These are phyloP conservation scores for Durusdinium trenchii DNA, from an alignment of 73 alveolate species.

Conservation along the genomic window DNA sequence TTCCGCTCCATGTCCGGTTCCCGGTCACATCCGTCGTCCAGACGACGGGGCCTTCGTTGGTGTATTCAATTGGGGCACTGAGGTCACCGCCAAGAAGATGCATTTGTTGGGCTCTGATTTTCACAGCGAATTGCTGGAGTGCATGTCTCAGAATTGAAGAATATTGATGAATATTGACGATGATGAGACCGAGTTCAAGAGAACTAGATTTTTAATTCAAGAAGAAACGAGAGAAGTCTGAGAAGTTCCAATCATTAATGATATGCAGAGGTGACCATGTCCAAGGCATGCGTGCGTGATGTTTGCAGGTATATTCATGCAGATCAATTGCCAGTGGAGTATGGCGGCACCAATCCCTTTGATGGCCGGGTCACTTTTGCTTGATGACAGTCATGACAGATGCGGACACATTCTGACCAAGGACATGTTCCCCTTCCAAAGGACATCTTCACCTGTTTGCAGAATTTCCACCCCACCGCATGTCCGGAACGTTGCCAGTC, in stretches of 20 bases:
- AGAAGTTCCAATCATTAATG: neutral
- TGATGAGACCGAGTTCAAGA: no score
- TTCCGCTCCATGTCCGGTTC: neutral
- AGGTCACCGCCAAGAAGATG: conserved; percentile 89
- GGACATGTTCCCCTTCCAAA: neutral
- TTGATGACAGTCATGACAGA: neutral
- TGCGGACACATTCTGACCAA: neutral
- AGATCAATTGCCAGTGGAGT: conserved; percentile 70
- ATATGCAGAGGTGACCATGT: neutral
- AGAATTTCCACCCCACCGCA: neutral
- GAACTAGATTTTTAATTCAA: no score
- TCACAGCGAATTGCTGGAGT: conserved; percentile 48
- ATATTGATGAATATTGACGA: no score
- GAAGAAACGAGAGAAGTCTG: no score
- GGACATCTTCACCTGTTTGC: neutral
- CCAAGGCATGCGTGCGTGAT: neutral
- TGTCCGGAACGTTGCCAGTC: neutral
- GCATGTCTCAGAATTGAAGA: neutral
- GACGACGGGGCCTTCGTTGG: neutral
- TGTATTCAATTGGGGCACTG: neutral
- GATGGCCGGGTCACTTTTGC: neutral
- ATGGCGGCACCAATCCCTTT: conserved; percentile 77
- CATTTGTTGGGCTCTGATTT: conserved; percentile 64
- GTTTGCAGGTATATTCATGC: conserved; percentile 58
- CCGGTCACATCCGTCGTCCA: neutral